These are phyloP conservation scores for Epichloe typhina DNA, from an alignment of 2,329 filamentous ascomycete genomes.

Conservation along the genomic window DNA sequence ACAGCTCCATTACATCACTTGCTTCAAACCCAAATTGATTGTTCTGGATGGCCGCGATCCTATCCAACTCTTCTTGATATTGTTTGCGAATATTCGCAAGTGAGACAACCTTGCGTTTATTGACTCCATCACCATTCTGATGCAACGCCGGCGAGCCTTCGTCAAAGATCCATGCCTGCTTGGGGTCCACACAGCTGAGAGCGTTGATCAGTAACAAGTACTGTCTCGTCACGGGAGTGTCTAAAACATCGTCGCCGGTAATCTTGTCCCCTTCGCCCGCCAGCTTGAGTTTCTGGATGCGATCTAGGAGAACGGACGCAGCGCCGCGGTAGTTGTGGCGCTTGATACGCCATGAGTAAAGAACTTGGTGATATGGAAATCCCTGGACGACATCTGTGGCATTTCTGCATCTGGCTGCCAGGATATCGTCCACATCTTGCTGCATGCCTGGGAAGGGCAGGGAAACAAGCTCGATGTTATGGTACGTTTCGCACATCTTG, in stretches of 20 bases:
- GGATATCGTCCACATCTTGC: constrained; percentile 64
- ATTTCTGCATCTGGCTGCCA: constrained; percentile 57
- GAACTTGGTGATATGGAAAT: constrained; percentile 78
- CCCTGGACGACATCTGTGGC: constrained; percentile 51
- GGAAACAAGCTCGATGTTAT: constrained; percentile 53
- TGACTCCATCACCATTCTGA: constrained; percentile 10
- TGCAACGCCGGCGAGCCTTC: constrained; percentile 15
- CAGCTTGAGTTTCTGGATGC: constrained; percentile 47
- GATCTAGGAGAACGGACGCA: constrained; percentile 48
- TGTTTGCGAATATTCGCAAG: constrained; percentile 76
- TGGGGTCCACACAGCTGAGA: constrained; percentile 68
- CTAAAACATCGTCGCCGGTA: constrained; percentile 41
- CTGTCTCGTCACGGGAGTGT: constrained; percentile 56
- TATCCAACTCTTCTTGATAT: constrained; percentile 82
- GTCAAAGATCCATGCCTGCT: constrained; percentile 65
- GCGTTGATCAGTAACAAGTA: constrained; percentile 91
- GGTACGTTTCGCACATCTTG: constrained; percentile 54
- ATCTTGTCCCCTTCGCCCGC: constrained; percentile 46
- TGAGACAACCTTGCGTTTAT: constrained; percentile 67
- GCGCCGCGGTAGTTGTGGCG: constrained; percentile 77
- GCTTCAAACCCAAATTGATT: constrained; percentile 70
- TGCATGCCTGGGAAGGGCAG: constrained; percentile 70
- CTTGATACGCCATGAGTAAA: constrained; percentile 82
- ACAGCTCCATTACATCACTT: constrained; percentile 40
- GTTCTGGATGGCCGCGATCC: constrained; percentile 74